Evolutionary conservation across 2,329 filamentous ascomycete species (phyloP), one percentile per base, ranked within the genome.

Genomic region (Blastomyces emzantsi): DNA sequence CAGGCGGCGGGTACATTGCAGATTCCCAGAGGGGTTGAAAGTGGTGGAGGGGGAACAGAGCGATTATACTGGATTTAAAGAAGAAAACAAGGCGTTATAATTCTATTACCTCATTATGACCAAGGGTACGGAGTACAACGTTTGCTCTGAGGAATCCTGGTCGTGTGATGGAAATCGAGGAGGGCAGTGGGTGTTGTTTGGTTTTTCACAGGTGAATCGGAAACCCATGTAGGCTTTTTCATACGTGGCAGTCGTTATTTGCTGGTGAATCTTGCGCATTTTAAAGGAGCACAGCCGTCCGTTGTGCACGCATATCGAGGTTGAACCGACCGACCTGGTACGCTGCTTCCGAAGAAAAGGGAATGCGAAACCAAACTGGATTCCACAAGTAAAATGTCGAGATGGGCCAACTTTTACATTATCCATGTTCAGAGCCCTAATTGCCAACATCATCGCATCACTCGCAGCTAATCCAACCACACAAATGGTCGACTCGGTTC

Each of bases 101-200:
- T 28, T 28, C 56, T 43, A 58, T 58, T 58, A 11, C 56, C 56
- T 58, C 39, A 58, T 43, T 41, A 58, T 45, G 56, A 45, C 49
- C 39, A 58, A 45, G 39, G 17, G 22, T 25, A 28, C 11, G 30
- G 39, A 19, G 22, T 25, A 28, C 11, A 15, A 36, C 36, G 7
- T 33, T 8, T 33, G 28, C 17, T 54, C 5, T 13, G 22, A 33
- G 17, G 6, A 54, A 36, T 55, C 56, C 9, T 43, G 56, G 56
- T 45, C 56, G 56, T 43, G 56, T 58, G 56, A 58, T 39, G 39
- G 39, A 45, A 39, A 25, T 22, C 11, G 39, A 25, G 36, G 25
- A 13, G 56, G 39, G 39, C 13, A 11, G 39, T 22, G 13, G 17
- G 11, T 11, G 36, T 2, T 39, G 30, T 28, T 28, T 36, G 19